Evolutionary conservation across 345 rosid genomes (phyloP), one percentile per base, ranked within the genome.

Genomic region (Punica granatum): DNA sequence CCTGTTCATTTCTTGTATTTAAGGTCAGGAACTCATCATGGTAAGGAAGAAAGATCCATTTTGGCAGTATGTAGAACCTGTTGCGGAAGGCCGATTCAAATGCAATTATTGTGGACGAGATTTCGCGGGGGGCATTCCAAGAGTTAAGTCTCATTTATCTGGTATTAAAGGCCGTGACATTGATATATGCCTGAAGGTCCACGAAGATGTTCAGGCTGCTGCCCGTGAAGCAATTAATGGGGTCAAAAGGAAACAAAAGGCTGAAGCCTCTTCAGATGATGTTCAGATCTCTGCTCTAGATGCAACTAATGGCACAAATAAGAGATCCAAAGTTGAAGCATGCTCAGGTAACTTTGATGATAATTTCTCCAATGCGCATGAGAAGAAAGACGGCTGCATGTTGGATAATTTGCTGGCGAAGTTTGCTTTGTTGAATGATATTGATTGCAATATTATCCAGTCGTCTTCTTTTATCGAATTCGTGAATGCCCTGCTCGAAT

Each of bases 61-160:
- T 23, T 71, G 66, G 75, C 43, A 67, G 9, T 36, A 37, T 36
- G 75, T 2, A 0, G 26, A 35, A 14, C 14, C 1, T 37, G 11
- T 37, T 18, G 0, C 54, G 0, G 44, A 37, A 63, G 69, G 58
- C 16, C 23, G 2, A 11, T 46, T 23, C 28, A 39, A 7, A 51
- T 75, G 79, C 28, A 42, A 44, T 0, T 70, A 53, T n/a, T 69
- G 73, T 35, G 7, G 10, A 1, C 21, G 0, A 9, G 32, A 1
- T 18, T 65, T 65, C 68, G 33, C 65, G 2, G 64, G 54, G 1
- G 76, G 73, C 4, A 2, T 65, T 43, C 9, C 70, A 0, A 72
- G 65, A 33, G 19, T 64, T 18, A 69, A 69, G 28, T 76, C 65
- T 0, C 76, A 72, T 67, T 53, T 76, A 3, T 65, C 76, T 1